Base-by-base conservation (phyloP, 202 grass and related monocot genomes). In the Panicum virgatum region DNA sequence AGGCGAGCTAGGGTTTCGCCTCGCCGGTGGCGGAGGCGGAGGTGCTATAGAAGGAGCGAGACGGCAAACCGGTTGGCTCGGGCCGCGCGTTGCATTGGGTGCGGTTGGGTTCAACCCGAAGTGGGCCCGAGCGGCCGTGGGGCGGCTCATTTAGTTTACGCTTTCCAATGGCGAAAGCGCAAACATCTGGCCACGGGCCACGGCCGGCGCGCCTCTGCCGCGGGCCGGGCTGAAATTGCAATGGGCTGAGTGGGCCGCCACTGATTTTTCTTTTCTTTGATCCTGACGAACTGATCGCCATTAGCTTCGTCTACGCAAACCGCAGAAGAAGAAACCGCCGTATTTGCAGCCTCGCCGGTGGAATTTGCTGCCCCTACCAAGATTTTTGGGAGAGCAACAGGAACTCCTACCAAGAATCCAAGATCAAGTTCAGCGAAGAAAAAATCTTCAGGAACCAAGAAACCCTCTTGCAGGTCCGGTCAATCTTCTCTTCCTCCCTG, bases 1-100 rank as follows among this genome's bases (percentile, higher is more conserved):
- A 20, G 57, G 12, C 56, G 77, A 32, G 46, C 64, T 85, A 89
- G 87, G 87, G 82, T 89, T 85, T 77, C 77, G 43, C 27, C 29
- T 25, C 60, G 62, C 56, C 30, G 65, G 72, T 48, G 62, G 39
- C 29, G 64, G n/a, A 29, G 71, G 62, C 36, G 37, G n/a, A 29
- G 38, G 45, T 57, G 27, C 70, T 20, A 70, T 20, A 70, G 62
- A 47, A 69, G 50, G 57, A n/a, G 11, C 40, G 15, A 43, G 12
- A 68, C 20, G 50, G 66, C 20, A 22, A 25, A 78, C 57, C 13
- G 7, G 45, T 30, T 30, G 69, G 61, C 42, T 50, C 39, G 59
- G 57, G 12, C 57, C 20, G 47, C 6, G 47, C 18, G 53, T 1
- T 66, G 29, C 19, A 36, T 69, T 5, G 32, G 26, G 69, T 3